Base-by-base conservation (phyloP, 1,139 yeast species). In the Pichia sp. region DNA sequence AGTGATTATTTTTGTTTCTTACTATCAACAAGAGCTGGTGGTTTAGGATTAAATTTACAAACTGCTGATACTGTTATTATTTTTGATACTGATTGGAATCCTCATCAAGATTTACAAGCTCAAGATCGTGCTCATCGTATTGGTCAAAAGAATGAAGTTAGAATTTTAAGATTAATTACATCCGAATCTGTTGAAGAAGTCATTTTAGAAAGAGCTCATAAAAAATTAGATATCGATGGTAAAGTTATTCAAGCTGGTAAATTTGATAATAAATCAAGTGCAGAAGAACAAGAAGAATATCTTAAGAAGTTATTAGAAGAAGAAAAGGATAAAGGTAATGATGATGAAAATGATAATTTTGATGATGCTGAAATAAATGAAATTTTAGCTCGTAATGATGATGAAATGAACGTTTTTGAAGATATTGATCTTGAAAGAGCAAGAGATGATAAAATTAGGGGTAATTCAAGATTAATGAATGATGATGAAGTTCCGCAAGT, bases 71-170 rank as follows among this genome's bases (percentile, higher is more conserved):
- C 94, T 0, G 94, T 85, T 37, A 80, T 85, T 51, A 84, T 85
- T 46, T 84, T 84, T 56, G 95, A 85, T 59, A 82, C 93, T 7
- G 95, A 85, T 69, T 84, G 93, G 91, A 85, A 85, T 59, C 95
- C 95, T 3, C 94, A 85, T 66, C 95, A 85, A 62, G 94, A 85
- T 75, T 73, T 85, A 56, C 95, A 85, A 63, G 94, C 94, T 7
- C 91, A 84, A 62, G 94, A 86, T 61, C 76, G 95, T 66, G 94
- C 94, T 0, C 94, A 85, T 65, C 75, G 95, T 68, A 84, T 85
- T 63, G 95, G 94, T 34, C 94, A 85, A 60, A 84, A 84, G 68
- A 83, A 84, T 57, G 93, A 82, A 59, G 94, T 85, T 32, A 70
- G 89, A 56, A 85, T 85, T 52, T 71, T 85, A 55, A 71, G 93